phyloP scores from a whole-genome alignment of 208 protist genomes.

The Vickermania spadyakhi region DNA sequence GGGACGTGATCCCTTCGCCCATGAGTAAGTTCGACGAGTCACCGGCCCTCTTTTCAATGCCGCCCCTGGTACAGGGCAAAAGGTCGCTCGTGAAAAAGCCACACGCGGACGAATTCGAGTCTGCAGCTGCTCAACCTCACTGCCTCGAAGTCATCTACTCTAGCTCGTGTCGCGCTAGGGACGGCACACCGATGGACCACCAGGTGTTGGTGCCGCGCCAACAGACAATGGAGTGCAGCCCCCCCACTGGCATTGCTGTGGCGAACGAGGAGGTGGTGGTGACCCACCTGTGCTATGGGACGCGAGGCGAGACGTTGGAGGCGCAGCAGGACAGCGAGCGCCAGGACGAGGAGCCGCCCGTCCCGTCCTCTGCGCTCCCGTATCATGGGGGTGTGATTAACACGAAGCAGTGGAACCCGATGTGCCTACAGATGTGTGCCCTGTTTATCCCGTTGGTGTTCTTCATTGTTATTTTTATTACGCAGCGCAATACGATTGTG shows the following conservation, averaged over 20 bases:
- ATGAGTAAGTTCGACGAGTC: too few species aligned
- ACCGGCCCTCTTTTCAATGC: too few species aligned
- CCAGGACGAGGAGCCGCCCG: slow-evolving; percentile 5
- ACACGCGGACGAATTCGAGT: neutral
- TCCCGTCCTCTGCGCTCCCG: neutral
- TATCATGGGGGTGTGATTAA: neutral
- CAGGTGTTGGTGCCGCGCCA: neutral
- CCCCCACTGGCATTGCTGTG: neutral
- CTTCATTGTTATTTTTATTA: slow-evolving; percentile 6
- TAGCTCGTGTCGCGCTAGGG: neutral
- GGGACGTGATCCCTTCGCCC: neutral
- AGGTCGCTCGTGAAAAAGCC: neutral
- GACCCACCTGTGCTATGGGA: slow-evolving; percentile 1
- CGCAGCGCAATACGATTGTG: neutral
- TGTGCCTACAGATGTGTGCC: neutral
- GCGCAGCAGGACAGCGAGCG: slow-evolving; percentile 3
- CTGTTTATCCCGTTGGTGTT: slow-evolving; percentile 7
- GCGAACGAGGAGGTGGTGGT: neutral
- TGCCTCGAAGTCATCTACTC: neutral
- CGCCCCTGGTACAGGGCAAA: too few species aligned
- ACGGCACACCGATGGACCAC: neutral
- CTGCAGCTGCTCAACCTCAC: neutral
- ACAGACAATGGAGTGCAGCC: neutral
- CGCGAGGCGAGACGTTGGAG: neutral
- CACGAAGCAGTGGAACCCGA: slow-evolving; percentile 1